A percentile compares a stretch with the other conserved stretches of the same genome.
These are phyloP conservation scores for Hyphopichia homilentoma DNA, from an alignment of 805 yeast genomes.

Conservation along the genomic window DNA sequence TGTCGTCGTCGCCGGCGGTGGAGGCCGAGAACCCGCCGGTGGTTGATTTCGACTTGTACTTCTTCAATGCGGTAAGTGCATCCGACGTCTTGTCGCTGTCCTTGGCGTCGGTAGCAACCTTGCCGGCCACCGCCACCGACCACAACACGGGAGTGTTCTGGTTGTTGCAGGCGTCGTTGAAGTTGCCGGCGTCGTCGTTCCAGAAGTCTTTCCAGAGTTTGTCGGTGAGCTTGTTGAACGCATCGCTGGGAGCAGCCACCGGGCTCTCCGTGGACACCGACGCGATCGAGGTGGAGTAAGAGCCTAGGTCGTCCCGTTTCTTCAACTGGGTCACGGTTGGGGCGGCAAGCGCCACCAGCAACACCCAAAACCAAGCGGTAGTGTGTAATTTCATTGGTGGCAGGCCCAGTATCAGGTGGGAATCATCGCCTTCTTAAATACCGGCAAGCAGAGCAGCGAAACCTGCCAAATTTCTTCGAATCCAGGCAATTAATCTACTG, in stretches of 20 bases:
- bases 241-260: slow-evolving; percentile 8
- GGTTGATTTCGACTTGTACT: slow-evolving; percentile 7
- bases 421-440: no score
- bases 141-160: slow-evolving; percentile 15
- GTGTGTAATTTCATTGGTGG: no score
- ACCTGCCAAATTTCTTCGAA: no score
- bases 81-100: slow-evolving; percentile 3
- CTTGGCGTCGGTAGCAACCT: slow-evolving; percentile 11
- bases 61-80: slow-evolving; percentile 9
- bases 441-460: no score
- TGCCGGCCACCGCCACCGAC: slow-evolving; percentile 22
- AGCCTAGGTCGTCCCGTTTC: slow-evolving; percentile 1
- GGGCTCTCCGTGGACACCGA: slow-evolving; percentile 12
- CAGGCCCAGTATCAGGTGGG: no score
- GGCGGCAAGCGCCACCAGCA: no score
- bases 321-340: background rate
- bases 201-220: slow-evolving; percentile 12
- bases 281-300: slow-evolving; percentile 6
- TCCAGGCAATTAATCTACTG: no score
- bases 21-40: slow-evolving; percentile 20
- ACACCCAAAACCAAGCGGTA: no score
- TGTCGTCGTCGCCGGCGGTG: slow-evolving; percentile 15
- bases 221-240: slow-evolving; percentile 7
- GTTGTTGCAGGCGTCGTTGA: slow-evolving; percentile 12
- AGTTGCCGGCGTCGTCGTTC: slow-evolving; percentile 7